These are phyloP conservation scores for Calvatia gigantea DNA, from an alignment of 768 basidiomycete genomes.

Conservation along the genomic window DNA sequence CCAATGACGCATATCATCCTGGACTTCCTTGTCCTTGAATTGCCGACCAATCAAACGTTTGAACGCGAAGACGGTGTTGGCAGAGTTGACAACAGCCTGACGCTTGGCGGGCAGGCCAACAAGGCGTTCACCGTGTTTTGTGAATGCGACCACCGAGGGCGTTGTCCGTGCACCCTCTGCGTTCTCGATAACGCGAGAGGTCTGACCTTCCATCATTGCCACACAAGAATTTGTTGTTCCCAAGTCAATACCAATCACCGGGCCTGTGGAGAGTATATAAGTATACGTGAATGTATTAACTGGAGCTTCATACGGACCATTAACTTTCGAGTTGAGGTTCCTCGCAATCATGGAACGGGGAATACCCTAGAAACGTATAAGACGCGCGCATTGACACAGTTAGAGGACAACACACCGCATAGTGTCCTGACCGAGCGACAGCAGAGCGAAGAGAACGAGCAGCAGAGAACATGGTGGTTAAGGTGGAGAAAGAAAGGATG, in stretches of 20 bases:
- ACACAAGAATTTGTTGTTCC: slow-evolving; percentile 93
- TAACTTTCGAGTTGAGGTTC: slow-evolving; percentile 95
- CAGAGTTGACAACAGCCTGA: slow-evolving; percentile 92
- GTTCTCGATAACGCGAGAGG: slow-evolving; percentile 94
- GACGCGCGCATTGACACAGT: slow-evolving; percentile 1
- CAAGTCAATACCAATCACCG: slow-evolving; percentile 95
- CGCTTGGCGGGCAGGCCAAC: slow-evolving; percentile 96
- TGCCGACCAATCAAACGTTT: slow-evolving; percentile 94
- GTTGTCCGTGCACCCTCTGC: slow-evolving; percentile 97
- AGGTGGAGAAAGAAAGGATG: slow-evolving; percentile 31
- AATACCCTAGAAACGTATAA: slow-evolving; percentile 42
- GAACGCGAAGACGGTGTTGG: slow-evolving; percentile 92
- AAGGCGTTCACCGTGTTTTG: slow-evolving; percentile 95
- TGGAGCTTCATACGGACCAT: slow-evolving; percentile 46
- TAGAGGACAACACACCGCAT: slow-evolving; percentile 45
- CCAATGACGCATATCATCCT: slow-evolving; percentile 88
- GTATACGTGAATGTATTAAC: slow-evolving; percentile 2
- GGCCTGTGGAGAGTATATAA: slow-evolving; percentile 41
- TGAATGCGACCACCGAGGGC: slow-evolving; percentile 97
- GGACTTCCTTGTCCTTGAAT: slow-evolving; percentile 90
- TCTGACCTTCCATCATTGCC: slow-evolving; percentile 94
- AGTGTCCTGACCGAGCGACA: slow-evolving; percentile 56
- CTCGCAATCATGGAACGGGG: slow-evolving; percentile 76
- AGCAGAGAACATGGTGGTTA: slow-evolving; percentile 69
- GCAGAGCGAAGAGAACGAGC: slow-evolving; percentile 61